phyloP scores from a whole-genome alignment of 108 stramenopile genomes.

The Cyclotella cryptica region DNA sequence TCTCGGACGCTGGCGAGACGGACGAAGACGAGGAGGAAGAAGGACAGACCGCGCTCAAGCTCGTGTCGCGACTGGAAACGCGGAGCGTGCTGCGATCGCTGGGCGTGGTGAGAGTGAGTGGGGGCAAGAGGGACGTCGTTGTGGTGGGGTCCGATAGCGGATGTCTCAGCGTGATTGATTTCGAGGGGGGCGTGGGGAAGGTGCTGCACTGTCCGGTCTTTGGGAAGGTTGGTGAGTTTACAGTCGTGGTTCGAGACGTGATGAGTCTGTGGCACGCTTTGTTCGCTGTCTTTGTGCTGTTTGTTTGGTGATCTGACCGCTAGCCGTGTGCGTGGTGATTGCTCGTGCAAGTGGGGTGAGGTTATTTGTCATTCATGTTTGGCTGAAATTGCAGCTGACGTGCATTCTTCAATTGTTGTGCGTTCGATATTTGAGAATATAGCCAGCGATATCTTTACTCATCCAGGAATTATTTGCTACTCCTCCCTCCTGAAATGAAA shows the following conservation, averaged over 20 bases:
- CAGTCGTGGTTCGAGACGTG: background rate
- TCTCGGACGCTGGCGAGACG: conserved; percentile 35
- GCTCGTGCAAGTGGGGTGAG: too few relatives aligned
- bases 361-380: background rate
- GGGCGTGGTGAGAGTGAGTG: conserved; percentile 76
- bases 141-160: conserved; percentile 94
- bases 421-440: too few relatives aligned
- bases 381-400: background rate
- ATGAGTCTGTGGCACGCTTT: conserved; percentile 23
- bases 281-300: background rate
- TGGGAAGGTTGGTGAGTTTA: conserved; percentile 69
- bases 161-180: conserved; percentile 83
- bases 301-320: too few relatives aligned
- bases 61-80: conserved; percentile 74
- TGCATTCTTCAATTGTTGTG: too few relatives aligned
- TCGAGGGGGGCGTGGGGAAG: conserved; percentile 50
- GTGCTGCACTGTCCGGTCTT: conserved; percentile 55
- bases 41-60: conserved; percentile 56
- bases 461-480: background rate
- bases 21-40: conserved; percentile 64
- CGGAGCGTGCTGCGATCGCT: conserved; percentile 79
- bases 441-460: background rate
- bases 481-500: background rate
- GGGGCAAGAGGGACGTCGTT: conserved; percentile 89
- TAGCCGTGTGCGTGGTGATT: too few relatives aligned